These are phyloP conservation scores for Fusarium sterilihyphosum DNA, from an alignment of 2,329 filamentous ascomycete species.

Conservation along the genomic window DNA sequence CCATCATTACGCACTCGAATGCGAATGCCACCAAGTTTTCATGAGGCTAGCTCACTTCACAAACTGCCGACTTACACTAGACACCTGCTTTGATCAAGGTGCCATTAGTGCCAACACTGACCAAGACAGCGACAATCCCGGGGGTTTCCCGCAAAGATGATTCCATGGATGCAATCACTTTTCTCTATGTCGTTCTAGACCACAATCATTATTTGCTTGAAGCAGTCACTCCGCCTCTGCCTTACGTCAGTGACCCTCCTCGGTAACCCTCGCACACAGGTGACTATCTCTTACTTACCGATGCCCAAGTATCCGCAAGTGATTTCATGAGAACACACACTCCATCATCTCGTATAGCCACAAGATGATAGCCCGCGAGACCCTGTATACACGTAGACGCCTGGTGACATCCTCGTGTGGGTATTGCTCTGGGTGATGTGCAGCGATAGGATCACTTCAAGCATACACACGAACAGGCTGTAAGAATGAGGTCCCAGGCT, in stretches of 20 bases:
- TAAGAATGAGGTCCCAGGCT: not conserved
- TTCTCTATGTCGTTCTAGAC: too few relatives aligned
- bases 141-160: not conserved
- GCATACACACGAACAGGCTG: not conserved
- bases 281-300: not conserved
- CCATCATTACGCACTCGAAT: not conserved
- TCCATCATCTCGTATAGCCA: rapidly evolving
- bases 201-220: not conserved
- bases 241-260: not conserved
- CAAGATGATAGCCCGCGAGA: rapidly evolving
- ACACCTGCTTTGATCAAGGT: not conserved
- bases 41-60: not conserved
- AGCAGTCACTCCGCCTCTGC: not conserved
- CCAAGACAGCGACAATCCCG: not conserved
- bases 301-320: too few relatives aligned
- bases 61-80: not conserved
- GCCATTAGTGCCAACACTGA: not conserved
- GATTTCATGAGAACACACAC: too few relatives aligned
- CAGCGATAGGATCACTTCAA: not conserved
- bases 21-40: not conserved
- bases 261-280: too few relatives aligned
- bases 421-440: not conserved
- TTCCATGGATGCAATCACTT: rapidly evolving
- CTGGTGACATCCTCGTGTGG: not conserved
- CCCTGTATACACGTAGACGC: not conserved